Evolutionary conservation across 768 basidiomycete species (phyloP), one percentile per base, ranked within the genome.

Genomic region (Tephrocybe rancida): DNA sequence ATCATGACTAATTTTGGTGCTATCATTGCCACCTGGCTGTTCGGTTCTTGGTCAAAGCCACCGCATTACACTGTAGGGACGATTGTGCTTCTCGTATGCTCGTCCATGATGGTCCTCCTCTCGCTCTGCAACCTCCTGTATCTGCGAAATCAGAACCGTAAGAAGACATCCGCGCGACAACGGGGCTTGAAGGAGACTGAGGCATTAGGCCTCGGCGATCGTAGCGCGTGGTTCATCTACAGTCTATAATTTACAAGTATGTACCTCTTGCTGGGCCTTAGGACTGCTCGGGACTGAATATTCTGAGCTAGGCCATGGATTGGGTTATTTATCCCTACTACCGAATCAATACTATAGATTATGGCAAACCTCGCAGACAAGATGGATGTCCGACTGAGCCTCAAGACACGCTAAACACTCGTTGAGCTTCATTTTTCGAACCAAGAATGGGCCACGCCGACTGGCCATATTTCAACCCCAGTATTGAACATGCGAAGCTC

Each of bases 21-120:
- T 24, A 83, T 86, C 41, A 75, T 85, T 24, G 73, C 78, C 0
- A 84, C 80, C 0, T 85, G 83, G 83, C 73, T 83, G 7, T 64
- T 84, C 24, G 82, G 82, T 10, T 61, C 69, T 4, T 60, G 83
- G 18, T 81, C 80, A 3, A 67, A 75, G 2, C 67, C 76, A 0
- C 83, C 83, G 11, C 57, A 68, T 14, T 85, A 83, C 61, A 73
- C 63, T 1, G 70, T 69, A 48, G 83, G 78, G 0, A 78, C 78
- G 1, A 70, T 74, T 30, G 63, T 64, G 19, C 62, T 78, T 6
- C 61, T 77, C 18, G 57, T 66, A 2, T 73, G 73, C 55, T 72
- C 78, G 1, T 60, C 73, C 10, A 51, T 68, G 35, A 78, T 77
- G 66, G 57, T 61, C 0, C 54, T 73, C 14, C 56, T 76, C 42